These are phyloP conservation scores for Silene noctiflora DNA, from an alignment of 179 eudicot species.

Conservation along the genomic window DNA sequence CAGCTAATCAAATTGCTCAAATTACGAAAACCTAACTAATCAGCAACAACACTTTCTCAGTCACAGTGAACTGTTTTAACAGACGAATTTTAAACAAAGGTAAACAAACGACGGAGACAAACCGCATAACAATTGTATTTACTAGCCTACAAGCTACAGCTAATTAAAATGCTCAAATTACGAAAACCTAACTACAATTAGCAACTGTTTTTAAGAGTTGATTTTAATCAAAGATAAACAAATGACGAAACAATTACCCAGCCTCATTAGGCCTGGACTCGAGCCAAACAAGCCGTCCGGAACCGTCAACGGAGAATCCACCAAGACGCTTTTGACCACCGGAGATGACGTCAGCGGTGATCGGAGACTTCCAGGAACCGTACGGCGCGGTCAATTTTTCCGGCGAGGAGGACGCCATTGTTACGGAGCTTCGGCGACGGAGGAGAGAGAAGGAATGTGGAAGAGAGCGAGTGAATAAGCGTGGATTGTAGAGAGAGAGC, in stretches of 20 bases:
- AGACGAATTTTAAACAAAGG: too few species aligned
- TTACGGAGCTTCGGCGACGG: neutral
- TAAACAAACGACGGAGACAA: too few species aligned
- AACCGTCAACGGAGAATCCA: conserved; percentile 43
- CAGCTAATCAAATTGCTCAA: too few species aligned
- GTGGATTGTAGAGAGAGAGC: neutral
- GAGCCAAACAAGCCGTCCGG: conserved; percentile 47
- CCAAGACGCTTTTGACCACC: conserved; percentile 45
- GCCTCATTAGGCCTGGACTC: conserved; percentile 51
- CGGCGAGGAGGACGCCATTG: conserved; percentile 30
- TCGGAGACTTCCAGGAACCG: conserved; percentile 61
- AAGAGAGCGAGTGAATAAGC: neutral
- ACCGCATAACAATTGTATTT: neutral
- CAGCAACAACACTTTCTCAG: too few species aligned
- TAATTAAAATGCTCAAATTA: too few species aligned
- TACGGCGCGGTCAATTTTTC: conserved; percentile 35
- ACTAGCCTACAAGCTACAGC: neutral
- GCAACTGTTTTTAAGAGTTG: too few species aligned
- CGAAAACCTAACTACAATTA: too few species aligned
- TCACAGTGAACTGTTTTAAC: too few species aligned
- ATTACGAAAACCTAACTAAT: too few species aligned
- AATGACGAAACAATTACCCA: conserved; percentile 26
- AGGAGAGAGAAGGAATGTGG: conserved; percentile 3
- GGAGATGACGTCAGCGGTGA: conserved; percentile 46
- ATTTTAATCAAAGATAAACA: too few species aligned